These are phyloP conservation scores for Graphilbum fragrans DNA, from an alignment of 2,329 filamentous ascomycete genomes.

Conservation along the genomic window DNA sequence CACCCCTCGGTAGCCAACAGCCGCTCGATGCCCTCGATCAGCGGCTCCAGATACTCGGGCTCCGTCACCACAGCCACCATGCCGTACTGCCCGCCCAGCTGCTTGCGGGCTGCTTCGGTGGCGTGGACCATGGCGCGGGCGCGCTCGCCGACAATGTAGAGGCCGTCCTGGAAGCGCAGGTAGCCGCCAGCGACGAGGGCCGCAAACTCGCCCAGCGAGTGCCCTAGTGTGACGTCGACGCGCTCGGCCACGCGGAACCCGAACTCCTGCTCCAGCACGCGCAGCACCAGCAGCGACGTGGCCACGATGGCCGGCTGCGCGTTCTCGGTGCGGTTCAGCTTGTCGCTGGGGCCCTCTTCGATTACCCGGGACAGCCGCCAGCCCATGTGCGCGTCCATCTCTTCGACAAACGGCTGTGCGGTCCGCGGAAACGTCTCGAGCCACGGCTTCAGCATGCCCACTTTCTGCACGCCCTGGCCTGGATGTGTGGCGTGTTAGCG, in stretches of 20 bases:
- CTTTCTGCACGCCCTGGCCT: conserved; percentile 83
- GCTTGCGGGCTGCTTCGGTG: conserved; percentile 56
- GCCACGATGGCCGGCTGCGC: conserved; percentile 96
- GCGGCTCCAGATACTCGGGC: conserved; percentile 54
- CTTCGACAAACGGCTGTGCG: conserved; percentile 63
- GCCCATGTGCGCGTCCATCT: conserved; percentile 69
- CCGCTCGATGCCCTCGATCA: conserved; percentile 64
- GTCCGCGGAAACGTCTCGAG: conserved; percentile 73
- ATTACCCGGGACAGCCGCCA: conserved; percentile 69
- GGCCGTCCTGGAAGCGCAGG: conserved; percentile 63
- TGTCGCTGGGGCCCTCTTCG: conserved; percentile 62
- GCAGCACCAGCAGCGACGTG: conserved; percentile 78
- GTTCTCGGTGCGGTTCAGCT: conserved; percentile 71
- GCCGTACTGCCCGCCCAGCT: conserved; percentile 71
- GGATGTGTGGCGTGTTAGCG: conserved; percentile 3
- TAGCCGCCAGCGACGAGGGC: conserved; percentile 79
- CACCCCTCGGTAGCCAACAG: conserved; percentile 48
- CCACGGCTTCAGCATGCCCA: conserved; percentile 82
- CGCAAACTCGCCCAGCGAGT: conserved; percentile 88
- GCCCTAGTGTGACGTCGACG: conserved; percentile 75
- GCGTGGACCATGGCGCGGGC: conserved; percentile 77
- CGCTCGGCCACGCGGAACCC: conserved; percentile 58
- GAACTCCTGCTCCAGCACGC: conserved; percentile 77
- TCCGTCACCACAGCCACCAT: conserved; percentile 93
- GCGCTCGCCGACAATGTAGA: conserved; percentile 63